A percentile compares a stretch with the other conserved stretches of the same genome.
These are phyloP conservation scores for Candida pini DNA, from an alignment of 805 yeast species.

Conservation along the genomic window DNA sequence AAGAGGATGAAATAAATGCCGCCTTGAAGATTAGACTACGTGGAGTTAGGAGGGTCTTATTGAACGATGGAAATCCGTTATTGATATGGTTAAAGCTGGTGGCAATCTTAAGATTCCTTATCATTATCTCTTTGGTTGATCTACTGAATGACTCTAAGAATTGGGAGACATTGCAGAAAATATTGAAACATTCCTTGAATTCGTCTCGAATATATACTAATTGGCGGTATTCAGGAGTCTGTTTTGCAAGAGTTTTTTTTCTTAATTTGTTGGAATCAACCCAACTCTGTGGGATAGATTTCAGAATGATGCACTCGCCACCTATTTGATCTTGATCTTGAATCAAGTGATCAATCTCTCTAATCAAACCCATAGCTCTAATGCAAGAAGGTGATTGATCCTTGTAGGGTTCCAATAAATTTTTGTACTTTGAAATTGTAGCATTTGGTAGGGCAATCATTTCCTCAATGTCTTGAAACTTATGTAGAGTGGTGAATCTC, in stretches of 20 bases:
- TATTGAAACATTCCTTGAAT: conserved; percentile 10
- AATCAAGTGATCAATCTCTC: too few species aligned
- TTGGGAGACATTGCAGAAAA: too few species aligned
- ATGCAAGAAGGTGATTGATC: too few species aligned
- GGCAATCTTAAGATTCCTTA: conserved; percentile 8
- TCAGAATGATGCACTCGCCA: too few species aligned
- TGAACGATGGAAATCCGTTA: conserved; percentile 6
- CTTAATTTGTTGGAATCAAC: conserved; percentile 10
- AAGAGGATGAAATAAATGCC: conserved; percentile 20
- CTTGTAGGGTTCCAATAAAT: too few species aligned
- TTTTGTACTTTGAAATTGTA: too few species aligned
- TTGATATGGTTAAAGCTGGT: conserved; percentile 8
- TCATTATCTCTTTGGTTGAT: conserved; percentile 9
- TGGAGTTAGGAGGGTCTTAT: conserved; percentile 16
- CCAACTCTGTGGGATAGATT: too few species aligned
- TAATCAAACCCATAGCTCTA: too few species aligned
- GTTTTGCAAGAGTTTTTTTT: conserved; percentile 17
- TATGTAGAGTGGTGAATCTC: conserved; percentile 1
- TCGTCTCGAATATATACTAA: conserved; percentile 13
- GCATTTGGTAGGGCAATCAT: conserved; percentile 6
- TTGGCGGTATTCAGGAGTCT: conserved; percentile 15
- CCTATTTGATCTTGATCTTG: too few species aligned
- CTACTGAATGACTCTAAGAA: too few species aligned
- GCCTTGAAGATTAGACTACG: conserved; percentile 17
- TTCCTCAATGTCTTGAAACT: conserved; percentile 1